These are phyloP conservation scores for Uncinocarpus reesii DNA, from an alignment of 2,329 filamentous ascomycete species.

Conservation along the genomic window DNA sequence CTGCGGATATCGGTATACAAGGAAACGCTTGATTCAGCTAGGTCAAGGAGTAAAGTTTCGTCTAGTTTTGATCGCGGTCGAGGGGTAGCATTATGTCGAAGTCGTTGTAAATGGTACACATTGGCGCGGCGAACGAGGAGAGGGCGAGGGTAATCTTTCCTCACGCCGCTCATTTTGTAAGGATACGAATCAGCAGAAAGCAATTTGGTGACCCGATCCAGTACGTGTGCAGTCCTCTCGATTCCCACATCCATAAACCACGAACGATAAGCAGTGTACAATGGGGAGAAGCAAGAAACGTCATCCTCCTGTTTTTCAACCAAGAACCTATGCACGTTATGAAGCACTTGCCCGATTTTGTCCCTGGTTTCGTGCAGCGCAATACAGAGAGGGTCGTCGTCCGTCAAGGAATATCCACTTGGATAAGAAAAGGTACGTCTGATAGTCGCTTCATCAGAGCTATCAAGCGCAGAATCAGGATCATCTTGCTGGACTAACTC, in stretches of 20 bases:
- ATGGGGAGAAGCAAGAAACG: constrained; percentile 82
- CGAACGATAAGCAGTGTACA: constrained; percentile 84
- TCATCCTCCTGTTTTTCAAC: constrained; percentile 82
- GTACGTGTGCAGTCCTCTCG: constrained; percentile 83
- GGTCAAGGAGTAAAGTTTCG: constrained; percentile 69
- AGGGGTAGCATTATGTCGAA: constrained; percentile 84
- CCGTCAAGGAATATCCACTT: constrained; percentile 69
- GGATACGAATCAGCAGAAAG: constrained; percentile 78
- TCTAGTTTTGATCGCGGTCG: constrained; percentile 85
- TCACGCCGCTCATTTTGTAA: constrained; percentile 86
- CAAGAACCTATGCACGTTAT: constrained; percentile 75
- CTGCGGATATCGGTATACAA: constrained; percentile 92
- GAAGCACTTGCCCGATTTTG: constrained; percentile 67
- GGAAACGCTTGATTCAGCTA: constrained; percentile 82
- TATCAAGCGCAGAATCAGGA: constrained; percentile 45
- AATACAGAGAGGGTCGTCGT: constrained; percentile 55
- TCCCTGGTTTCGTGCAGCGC: constrained; percentile 73
- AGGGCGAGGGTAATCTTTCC: constrained; percentile 85
- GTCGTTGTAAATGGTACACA: constrained; percentile 85
- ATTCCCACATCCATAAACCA: constrained; percentile 98
- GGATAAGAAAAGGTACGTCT: constrained; percentile 81
- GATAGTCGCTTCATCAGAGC: constrained; percentile 50
- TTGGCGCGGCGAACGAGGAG: constrained; percentile 87
- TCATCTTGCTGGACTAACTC: constrained; percentile 27
- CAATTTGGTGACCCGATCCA: constrained; percentile 76